Evolutionary conservation across 805 yeast species (phyloP), one percentile per base, ranked within the genome.

Genomic region (Yarrowia keelungensis): DNA sequence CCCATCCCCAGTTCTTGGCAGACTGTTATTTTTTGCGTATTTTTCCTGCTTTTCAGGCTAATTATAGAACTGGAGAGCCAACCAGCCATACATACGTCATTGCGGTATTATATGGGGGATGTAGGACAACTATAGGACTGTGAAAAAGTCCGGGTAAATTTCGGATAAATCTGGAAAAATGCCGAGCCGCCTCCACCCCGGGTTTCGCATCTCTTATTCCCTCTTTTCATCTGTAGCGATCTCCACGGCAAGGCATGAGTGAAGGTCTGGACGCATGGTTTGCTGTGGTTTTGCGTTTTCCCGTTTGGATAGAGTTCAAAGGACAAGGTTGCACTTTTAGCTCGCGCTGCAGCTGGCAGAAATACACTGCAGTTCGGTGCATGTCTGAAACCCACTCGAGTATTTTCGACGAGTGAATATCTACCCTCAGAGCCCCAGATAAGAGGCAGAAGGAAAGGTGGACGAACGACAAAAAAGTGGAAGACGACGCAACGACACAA

Each of bases 311-410:
- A 38, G 10, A 8, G 39, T 38, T 38, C 8, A 10, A 10, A 11
- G 39, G 39, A 38, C 39, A 35, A 16, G 14, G 26, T 53, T 53
- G 39, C 22, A 9, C 7, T 7, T 14, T 56, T 41, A 56, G 62
- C 62, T 56, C 62, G 62, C 47, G n/a, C 15, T 56, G 62, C 62
- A 56, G 46, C 19, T 41, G 39, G 46, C 46, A 54, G 19, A 56
- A 35, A 42, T 56, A n/a, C 47, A 56, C 47, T 56, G 62, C 62
- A 56, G 62, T 8, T 56, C 46, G 38, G 62, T 56, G 62, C 62
- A 56, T 53, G 47, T 32, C 38, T 56, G 62, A 56, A 56, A 56
- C 62, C 47, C 62, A 41, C 32, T 32, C 68, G n/a, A 64, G 16
- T 64, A 53, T 46, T 42, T 39, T 38, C 61, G 19, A 49, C 68